phyloP scores from a whole-genome alignment of 177 flowering plant species.

The Vitis hybrid region DNA sequence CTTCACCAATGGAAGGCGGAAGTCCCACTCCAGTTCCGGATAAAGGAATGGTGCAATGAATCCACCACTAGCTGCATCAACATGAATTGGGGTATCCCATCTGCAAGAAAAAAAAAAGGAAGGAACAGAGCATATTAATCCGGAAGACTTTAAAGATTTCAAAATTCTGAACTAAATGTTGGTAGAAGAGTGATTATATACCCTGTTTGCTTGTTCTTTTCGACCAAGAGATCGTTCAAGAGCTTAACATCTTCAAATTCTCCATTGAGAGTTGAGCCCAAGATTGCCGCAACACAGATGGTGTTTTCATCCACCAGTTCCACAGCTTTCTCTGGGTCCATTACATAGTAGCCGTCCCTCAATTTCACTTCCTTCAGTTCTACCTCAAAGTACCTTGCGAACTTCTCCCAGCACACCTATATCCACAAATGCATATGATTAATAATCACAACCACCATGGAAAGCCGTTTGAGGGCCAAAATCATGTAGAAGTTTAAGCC shows the following conservation, averaged over 20 bases:
- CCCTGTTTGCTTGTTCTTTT: conserved; percentile 40
- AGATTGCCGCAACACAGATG: conserved; percentile 35
- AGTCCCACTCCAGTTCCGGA: conserved; percentile 44
- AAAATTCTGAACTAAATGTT: no score
- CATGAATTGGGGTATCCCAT: conserved; percentile 42
- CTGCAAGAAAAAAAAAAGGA: conserved; percentile 3
- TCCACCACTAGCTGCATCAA: conserved; percentile 45
- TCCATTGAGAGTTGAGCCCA: conserved; percentile 38
- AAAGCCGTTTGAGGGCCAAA: no score
- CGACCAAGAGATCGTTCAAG: conserved; percentile 29
- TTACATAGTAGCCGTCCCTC: conserved; percentile 38
- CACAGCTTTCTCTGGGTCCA: conserved; percentile 41
- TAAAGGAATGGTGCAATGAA: conserved; percentile 37
- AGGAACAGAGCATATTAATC: background rate
- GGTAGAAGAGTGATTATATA: conserved; percentile 1
- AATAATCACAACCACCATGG: no score
- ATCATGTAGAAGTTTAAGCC: no score
- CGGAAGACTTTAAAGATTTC: background rate
- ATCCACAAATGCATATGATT: background rate
- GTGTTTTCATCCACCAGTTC: conserved; percentile 44
- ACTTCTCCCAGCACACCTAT: conserved; percentile 43
- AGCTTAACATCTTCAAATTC: conserved; percentile 46
- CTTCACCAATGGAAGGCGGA: conserved; percentile 35
- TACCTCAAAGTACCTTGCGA: conserved; percentile 44
- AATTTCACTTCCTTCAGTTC: conserved; percentile 42